phyloP scores from a whole-genome alignment of 257 asterid genomes.

The Perilla frutescens region DNA sequence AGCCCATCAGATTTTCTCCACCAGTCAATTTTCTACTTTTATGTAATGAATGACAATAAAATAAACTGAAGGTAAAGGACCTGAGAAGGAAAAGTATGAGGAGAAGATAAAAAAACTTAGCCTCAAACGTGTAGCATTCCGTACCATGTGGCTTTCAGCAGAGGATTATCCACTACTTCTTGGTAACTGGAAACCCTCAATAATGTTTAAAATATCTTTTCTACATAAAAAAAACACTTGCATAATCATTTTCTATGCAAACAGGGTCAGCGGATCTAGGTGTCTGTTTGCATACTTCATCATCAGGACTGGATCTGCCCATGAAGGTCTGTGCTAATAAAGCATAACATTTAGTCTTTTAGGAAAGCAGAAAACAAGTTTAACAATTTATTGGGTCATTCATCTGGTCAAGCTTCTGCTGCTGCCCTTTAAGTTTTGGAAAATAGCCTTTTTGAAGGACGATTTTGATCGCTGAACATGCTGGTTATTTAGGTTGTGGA shows the following conservation, averaged over 20 bases:
- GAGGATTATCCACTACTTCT: conserved; percentile 98
- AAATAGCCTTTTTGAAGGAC: conserved; percentile 21
- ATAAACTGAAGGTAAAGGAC: conserved; percentile 81
- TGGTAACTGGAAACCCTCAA: conserved; percentile 55
- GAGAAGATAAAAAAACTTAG: conserved; percentile 74
- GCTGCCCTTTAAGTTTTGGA: background rate
- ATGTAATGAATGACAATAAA: conserved; percentile 15
- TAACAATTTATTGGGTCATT: conserved; percentile 5
- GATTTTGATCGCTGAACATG: conserved; percentile 30
- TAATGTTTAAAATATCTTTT: conserved; percentile 2
- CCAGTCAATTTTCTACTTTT: background rate
- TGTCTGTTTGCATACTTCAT: conserved; percentile 94
- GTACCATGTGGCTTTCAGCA: conserved; percentile 96
- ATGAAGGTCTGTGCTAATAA: conserved; percentile 72
- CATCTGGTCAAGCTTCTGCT: background rate
- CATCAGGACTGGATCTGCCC: conserved; percentile 95
- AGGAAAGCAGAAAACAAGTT: background rate
- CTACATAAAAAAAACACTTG: background rate
- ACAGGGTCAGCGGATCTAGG: conserved; percentile 96
- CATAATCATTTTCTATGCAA: conserved; percentile 35
- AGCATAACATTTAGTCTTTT: conserved; percentile 24
- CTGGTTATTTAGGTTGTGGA: conserved; percentile 77
- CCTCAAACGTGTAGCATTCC: conserved; percentile 91
- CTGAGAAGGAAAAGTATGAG: conserved; percentile 96
- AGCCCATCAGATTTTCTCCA: background rate